A percentile compares a stretch with the other conserved stretches of the same genome.
phyloP scores from a whole-genome alignment of 1,284 basidiomycete genomes.

The Melampsora larici-populina region DNA sequence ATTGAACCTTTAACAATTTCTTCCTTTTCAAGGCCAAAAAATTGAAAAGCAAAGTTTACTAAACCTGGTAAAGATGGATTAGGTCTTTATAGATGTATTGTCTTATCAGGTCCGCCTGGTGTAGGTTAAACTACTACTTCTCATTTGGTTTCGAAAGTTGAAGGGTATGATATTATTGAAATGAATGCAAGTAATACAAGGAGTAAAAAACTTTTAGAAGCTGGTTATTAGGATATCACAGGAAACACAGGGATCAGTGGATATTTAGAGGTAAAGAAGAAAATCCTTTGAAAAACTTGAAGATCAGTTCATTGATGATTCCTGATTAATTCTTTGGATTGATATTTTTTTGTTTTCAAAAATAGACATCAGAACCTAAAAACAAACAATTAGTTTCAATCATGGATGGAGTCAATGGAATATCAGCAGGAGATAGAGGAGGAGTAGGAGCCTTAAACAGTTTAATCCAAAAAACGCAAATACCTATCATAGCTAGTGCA shows the following conservation, averaged over 20 bases:
- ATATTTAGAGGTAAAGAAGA: conserved; percentile 18
- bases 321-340: too few relatives aligned
- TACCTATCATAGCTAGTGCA: conserved; percentile 96
- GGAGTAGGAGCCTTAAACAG: conserved; percentile 89
- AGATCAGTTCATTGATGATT: too few relatives aligned
- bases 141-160: conserved; percentile 81
- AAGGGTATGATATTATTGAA: conserved; percentile 87
- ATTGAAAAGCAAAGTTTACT: conserved; percentile 73
- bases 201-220: conserved; percentile 95
- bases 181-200: conserved; percentile 92
- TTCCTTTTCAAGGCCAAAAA: conserved; percentile 63
- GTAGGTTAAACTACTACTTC: conserved; percentile 98
- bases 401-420: conserved; percentile 99
- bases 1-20: not conserved
- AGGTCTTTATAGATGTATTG: conserved; percentile 78
- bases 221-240: conserved; percentile 54
- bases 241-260: conserved; percentile 46
- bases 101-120: conserved; percentile 90
- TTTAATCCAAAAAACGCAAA: conserved; percentile 88
- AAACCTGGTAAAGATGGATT: conserved; percentile 88
- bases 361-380: conserved; percentile 56
- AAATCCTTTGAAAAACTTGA: too few relatives aligned
- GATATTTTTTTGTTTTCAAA: too few relatives aligned
- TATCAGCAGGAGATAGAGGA: conserved; percentile 95
- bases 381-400: conserved; percentile 74